A percentile compares a stretch with the other conserved stretches of the same genome.
Conservation (phyloP, 441 rosid genomes). For the Oxalis stricta region DNA sequence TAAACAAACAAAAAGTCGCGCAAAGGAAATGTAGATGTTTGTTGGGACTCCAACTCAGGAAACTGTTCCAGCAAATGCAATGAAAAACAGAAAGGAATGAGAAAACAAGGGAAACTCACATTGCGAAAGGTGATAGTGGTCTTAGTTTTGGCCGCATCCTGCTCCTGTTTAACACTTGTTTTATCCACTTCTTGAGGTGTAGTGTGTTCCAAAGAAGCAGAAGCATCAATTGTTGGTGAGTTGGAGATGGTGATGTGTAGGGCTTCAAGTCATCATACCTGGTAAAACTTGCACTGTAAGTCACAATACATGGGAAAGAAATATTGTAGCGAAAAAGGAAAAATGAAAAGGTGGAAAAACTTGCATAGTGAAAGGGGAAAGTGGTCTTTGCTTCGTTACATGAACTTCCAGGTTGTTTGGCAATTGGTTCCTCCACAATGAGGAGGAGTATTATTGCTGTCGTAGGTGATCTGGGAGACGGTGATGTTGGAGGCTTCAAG, state of each 20-base stretch:
- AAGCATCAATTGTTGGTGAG: no score
- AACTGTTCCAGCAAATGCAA: no score
- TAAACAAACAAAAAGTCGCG: no score
- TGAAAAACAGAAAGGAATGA: background rate
- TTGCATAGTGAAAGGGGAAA: conserved; percentile 53
- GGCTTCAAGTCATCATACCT: conserved; percentile 48
- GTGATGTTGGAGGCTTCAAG: conserved; percentile 37
- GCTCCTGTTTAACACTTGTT: conserved; percentile 10
- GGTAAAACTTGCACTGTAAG: conserved; percentile 6
- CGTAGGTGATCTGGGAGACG: conserved; percentile 19
- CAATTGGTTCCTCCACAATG: no score
- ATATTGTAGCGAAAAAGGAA: background rate
- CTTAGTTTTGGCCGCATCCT: conserved; percentile 20
- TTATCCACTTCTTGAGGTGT: conserved; percentile 16
- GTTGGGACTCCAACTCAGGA: no score
- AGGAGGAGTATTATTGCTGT: no score
- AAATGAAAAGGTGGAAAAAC: conserved; percentile 10
- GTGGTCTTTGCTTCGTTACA: no score
- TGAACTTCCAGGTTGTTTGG: no score
- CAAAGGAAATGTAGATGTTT: no score
- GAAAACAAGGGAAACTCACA: conserved; percentile 23
- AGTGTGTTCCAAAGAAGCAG: conserved; percentile 16
- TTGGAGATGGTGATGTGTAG: conserved; percentile 41
- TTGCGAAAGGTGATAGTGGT: conserved; percentile 67
- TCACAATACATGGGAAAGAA: background rate